Percentiles rank a stretch among this genome's conserved stretches.
Conservation (phyloP, 257 asterid genomes). For the Ilex aquifolium region DNA sequence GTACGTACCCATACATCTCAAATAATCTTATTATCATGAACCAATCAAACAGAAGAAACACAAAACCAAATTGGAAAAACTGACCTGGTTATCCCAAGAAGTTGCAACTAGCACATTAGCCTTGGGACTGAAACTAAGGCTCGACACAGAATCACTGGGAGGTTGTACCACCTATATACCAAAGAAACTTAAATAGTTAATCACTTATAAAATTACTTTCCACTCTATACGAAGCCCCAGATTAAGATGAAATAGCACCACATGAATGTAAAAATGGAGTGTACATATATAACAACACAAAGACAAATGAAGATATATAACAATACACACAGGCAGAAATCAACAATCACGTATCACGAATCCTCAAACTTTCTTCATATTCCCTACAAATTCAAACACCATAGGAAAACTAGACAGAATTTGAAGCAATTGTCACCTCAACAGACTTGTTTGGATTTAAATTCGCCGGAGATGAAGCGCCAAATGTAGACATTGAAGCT, state of each 20-base stretch:
- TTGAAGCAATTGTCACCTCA: constrained; percentile 42
- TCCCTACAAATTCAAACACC: background rate
- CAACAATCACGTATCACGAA: too few relatives aligned
- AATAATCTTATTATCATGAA: background rate
- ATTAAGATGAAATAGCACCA: too few relatives aligned
- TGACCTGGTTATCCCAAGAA: constrained; percentile 99
- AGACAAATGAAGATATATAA: too few relatives aligned
- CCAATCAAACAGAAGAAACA: background rate
- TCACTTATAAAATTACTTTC: too few relatives aligned
- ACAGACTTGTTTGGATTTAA: constrained; percentile 71
- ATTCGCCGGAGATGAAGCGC: constrained; percentile 33
- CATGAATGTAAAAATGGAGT: too few relatives aligned
- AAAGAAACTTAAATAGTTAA: background rate
- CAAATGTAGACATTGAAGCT: constrained; percentile 56
- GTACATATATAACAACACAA: too few relatives aligned
- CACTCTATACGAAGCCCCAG: too few relatives aligned
- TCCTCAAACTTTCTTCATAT: too few relatives aligned
- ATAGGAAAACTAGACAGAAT: background rate
- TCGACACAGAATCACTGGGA: constrained; percentile 79
- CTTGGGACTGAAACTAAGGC: constrained; percentile 81
- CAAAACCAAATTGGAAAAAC: background rate
- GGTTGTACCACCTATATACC: constrained; percentile 58
- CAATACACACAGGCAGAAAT: too few relatives aligned
- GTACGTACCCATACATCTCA: background rate
- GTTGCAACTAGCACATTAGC: constrained; percentile 75